These are phyloP conservation scores for Arthonia radiata DNA, from an alignment of 495 filamentous ascomycete genomes.

Conservation along the genomic window DNA sequence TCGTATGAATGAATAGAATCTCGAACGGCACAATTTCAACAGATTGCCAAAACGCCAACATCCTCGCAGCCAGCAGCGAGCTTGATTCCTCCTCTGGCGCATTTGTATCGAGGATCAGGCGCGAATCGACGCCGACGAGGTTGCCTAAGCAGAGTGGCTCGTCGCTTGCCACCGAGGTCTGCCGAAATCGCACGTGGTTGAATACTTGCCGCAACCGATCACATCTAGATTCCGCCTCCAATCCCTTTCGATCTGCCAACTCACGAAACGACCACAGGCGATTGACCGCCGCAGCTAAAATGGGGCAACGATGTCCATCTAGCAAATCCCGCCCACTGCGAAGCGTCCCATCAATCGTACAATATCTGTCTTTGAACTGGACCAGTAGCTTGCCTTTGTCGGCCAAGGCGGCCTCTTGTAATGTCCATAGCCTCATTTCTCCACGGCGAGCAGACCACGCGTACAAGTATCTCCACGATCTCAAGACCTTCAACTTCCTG, in stretches of 20 bases:
- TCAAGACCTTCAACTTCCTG: constrained; percentile 2
- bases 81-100: not conserved
- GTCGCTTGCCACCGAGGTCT: constrained; percentile 5
- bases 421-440: constrained; percentile 11
- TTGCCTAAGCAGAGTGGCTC: constrained; percentile 1
- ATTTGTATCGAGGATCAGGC: not conserved
- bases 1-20: constrained; percentile 1
- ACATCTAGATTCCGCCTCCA: constrained; percentile 1
- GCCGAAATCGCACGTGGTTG: constrained; percentile 5
- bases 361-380: constrained; percentile 7
- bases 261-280: constrained; percentile 1
- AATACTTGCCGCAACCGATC: not conserved
- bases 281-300: constrained; percentile 1
- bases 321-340: constrained; percentile 1
- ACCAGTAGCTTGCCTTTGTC: constrained; percentile 8
- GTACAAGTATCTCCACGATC: constrained; percentile 6
- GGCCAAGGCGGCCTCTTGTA: constrained; percentile 11
- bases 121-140: not conserved
- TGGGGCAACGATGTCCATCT: constrained; percentile 1
- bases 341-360: no score
- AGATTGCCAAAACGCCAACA: not conserved
- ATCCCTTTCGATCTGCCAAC: constrained; percentile 2
- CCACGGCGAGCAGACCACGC: constrained; percentile 8
- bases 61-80: not conserved
- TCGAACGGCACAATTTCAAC: not conserved